Conservation (phyloP, 345 rosid genomes). For the Eucalyptus lansdowneana region DNA sequence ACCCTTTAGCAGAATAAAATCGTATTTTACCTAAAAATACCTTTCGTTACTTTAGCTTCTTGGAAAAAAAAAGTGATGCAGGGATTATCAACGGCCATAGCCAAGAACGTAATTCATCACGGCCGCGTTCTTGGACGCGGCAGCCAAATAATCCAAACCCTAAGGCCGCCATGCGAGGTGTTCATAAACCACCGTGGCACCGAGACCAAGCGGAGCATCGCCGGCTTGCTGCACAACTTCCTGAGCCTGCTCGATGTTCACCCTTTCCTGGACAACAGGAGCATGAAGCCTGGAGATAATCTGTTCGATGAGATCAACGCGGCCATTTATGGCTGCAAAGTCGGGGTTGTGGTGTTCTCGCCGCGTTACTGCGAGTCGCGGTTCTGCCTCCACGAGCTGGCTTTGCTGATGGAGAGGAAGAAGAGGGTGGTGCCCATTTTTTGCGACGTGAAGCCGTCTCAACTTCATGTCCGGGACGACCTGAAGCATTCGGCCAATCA, state of each 20-base stretch:
- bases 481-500: constrained; percentile 13
- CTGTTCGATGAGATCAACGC: constrained; percentile 38
- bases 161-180: constrained; percentile 28
- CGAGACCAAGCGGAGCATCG: constrained; percentile 65
- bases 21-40: neutral
- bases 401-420: constrained; percentile 52
- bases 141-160: neutral
- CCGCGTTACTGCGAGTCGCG: constrained; percentile 61
- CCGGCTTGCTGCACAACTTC: constrained; percentile 48
- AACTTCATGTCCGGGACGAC: constrained; percentile 35
- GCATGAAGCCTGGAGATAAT: constrained; percentile 70
- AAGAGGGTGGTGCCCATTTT: constrained; percentile 71
- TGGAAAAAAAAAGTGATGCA: constrained; percentile 27
- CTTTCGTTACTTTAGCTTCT: neutral
- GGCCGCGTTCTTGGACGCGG: neutral
- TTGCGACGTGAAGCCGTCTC: constrained; percentile 68
- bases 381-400: constrained; percentile 75
- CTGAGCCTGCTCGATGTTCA: constrained; percentile 20
- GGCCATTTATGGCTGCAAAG: constrained; percentile 36
- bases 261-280: constrained; percentile 69
- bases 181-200: constrained; percentile 78
- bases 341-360: constrained; percentile 71
- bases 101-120: neutral
- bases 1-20: neutral
- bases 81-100: neutral